Conservation (phyloP, 139 green algal genomes). For the Dunaliella sp. region DNA sequence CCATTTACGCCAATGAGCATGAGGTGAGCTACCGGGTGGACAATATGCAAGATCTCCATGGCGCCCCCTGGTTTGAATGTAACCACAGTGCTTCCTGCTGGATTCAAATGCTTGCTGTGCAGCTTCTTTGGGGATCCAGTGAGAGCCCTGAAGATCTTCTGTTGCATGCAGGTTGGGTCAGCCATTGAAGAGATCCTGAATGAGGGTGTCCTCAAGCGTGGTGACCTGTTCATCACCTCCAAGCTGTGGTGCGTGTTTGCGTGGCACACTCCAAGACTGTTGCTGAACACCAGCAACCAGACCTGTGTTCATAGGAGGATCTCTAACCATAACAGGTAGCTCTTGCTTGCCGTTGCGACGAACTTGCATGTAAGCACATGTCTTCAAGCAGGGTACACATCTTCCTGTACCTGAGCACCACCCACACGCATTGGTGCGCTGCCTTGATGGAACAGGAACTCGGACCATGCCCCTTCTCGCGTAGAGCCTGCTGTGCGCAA, state of each 20-base stretch:
- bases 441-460: slow-evolving; percentile 47
- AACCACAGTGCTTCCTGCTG: too few relatives aligned
- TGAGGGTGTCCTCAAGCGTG: slow-evolving; percentile 49
- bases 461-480: slow-evolving; percentile 34
- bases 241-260: slow-evolving; percentile 66
- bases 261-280: too few relatives aligned
- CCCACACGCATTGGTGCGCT: slow-evolving; percentile 67
- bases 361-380: too few relatives aligned
- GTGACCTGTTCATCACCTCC: slow-evolving; percentile 68
- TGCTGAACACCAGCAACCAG: too few relatives aligned
- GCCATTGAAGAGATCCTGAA: slow-evolving; percentile 38
- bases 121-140: too few relatives aligned
- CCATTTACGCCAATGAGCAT: slow-evolving; percentile 53
- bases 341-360: too few relatives aligned
- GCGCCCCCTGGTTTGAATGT: too few relatives aligned
- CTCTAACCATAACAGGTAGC: too few relatives aligned
- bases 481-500: slow-evolving; percentile 34
- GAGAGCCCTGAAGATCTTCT: neutral
- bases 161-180: slow-evolving; percentile 42
- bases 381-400: slow-evolving; percentile 45
- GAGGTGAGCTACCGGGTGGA: slow-evolving; percentile 27
- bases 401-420: slow-evolving; percentile 76
- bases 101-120: too few relatives aligned
- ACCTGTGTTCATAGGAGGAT: too few relatives aligned
- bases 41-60: too few relatives aligned